Base-by-base conservation (phyloP, 441 rosid species). In the Biscutella laevigata region DNA sequence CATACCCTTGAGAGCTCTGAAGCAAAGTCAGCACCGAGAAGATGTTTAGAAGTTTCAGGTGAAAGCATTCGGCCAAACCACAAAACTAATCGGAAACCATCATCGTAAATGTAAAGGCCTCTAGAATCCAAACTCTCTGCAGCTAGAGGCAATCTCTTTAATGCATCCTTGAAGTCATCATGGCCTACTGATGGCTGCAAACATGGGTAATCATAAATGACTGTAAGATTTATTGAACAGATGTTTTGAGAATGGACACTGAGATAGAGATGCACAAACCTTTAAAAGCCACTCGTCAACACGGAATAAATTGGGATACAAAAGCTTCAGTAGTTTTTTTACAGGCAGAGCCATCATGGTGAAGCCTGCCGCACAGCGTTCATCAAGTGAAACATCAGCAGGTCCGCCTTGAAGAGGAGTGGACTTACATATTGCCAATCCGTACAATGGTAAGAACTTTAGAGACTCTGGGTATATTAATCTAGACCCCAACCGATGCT, bases 21-120 rank as follows among this genome's bases (percentile, higher is more conserved):
- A 8, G 91, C 94, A 59, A 84, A 94, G 67, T 84, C 95, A 53
- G 67, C 69, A 27, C 96, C 96, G 37, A 94, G 84, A 57, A 94
- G 78, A 75, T 73, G 85, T 80, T 62, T 77, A 43, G 96, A 68
- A 45, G 79, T 67, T 62, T 87, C 99, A 43, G 95, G 96, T 17
- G 96, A 79, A 29, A 94, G 84, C 87, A 76, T 89, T 67, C 83
- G 77, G 57, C 99, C 99, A 62, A 94, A 84, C 97, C 99, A 94
- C 62, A 89, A 32, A 51, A 89, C 74, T 57, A 87, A 79, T 56
- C 81, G 79, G 48, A 94, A 78, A 49, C 99, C 97, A 45, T 94
- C 89, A 65, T 94, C 95, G 50, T 75, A 79, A 48, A 94, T 47
- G 75, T 89, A 89, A 43, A 94, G 94, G 66, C 97, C 99, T 66